phyloP scores from a whole-genome alignment of 148 eudicot genomes.

The Fallopia convolvulus region DNA sequence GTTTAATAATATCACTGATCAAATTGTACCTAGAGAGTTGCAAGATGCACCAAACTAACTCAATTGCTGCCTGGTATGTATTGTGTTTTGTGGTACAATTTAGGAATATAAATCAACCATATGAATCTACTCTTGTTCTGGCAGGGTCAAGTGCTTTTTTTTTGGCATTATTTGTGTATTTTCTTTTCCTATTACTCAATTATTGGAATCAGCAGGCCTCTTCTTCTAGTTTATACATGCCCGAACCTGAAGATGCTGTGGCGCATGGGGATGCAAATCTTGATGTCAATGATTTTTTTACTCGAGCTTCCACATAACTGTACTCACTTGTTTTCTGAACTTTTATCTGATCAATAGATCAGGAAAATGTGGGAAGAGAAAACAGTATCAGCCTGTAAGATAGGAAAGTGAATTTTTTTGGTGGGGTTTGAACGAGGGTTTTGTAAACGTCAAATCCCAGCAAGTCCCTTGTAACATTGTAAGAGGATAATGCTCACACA shows the following conservation, averaged over 20 bases:
- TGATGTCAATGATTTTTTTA: constrained; percentile 84
- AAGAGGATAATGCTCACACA: background rate
- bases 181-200: constrained; percentile 1
- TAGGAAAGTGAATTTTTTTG: background rate
- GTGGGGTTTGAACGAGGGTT: background rate
- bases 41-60: background rate
- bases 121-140: background rate
- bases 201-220: constrained; percentile 48
- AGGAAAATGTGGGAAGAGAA: background rate
- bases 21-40: background rate
- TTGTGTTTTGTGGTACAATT: background rate
- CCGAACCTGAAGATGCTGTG: constrained; percentile 96
- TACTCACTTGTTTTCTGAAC: background rate
- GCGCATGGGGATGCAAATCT: constrained; percentile 91
- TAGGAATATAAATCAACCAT: background rate
- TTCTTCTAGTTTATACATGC: constrained; percentile 66
- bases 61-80: background rate
- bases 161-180: background rate
- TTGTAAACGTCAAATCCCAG: background rate
- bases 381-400: background rate
- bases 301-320: constrained; percentile 42
- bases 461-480: background rate
- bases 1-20: background rate
- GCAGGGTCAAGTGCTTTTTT: background rate
- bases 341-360: background rate